Base-by-base conservation (phyloP, 1,284 basidiomycete species). In the Inonotus hispidus region DNA sequence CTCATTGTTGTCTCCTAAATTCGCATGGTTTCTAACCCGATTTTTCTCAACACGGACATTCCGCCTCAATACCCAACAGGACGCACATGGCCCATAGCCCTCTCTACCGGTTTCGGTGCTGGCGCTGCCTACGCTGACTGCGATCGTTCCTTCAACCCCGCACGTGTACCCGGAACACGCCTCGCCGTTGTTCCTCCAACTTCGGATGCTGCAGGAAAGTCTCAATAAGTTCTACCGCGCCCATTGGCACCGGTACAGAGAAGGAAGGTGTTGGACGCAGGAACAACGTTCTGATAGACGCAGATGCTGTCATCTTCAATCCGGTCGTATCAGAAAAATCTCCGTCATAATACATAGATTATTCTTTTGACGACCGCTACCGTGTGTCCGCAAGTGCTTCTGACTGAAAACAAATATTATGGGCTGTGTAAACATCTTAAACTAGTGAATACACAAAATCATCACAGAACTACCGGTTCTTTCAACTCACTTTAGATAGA, bases 101-200 rank as follows among this genome's bases (percentile, higher is more conserved):
- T 98, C 62, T 84, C 92, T 6, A 94, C 95, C 21, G 95, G 96
- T 64, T 97, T 92, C 72, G 94, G 92, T 52, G 80, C 87, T 53
- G 93, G 93, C 64, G 86, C 88, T 61, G 92, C 93, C 52, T 96
- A 95, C 75, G 93, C 93, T 32, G 92, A 98, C 83, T 98, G 95
- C 78, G 94, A 98, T 79, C 88, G 93, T 66, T 91, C 92, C 23
- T 96, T 98, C 83, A 96, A 96, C 79, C 92, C 94, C 19, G 90
- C 95, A 64, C 85, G 93, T 69, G 86, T 96, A 71, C 90, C 94
- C 41, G 95, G 95, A 66, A 93, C 92, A 63, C 87, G 92, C 67
- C 83, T 97, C 68, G 75, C 58, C 32, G 62, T 63, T 39, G 79
- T 57, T 90, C 74, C 69, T 77, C 63, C 69, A 69, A 58, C 68